A percentile compares a stretch with the other conserved stretches of the same genome.
Conservation (phyloP, 2,329 filamentous ascomycete genomes). For the Chrysoporthe austroafricana region DNA sequence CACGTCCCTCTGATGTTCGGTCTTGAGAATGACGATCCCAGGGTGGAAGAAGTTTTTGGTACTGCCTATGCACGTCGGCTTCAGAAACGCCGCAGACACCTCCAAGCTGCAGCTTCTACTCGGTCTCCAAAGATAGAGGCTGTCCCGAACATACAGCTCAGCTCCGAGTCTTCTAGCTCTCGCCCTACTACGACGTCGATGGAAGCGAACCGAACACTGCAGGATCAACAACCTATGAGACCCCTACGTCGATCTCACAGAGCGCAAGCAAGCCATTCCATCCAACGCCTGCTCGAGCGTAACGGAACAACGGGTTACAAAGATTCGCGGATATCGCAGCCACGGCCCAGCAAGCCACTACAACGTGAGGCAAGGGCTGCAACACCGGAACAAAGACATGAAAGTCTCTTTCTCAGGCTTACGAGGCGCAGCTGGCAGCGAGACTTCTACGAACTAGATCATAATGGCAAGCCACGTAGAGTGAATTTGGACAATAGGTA, state of each 20-base stretch:
- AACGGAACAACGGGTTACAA: too few relatives aligned
- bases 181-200: too few relatives aligned
- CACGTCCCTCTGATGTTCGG: not conserved
- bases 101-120: not conserved
- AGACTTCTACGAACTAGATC: not conserved
- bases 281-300: too few relatives aligned
- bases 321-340: too few relatives aligned
- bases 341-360: not conserved
- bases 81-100: too few relatives aligned
- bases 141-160: not conserved
- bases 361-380: not conserved
- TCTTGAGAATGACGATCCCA: not conserved
- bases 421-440: not conserved
- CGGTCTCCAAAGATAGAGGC: not conserved
- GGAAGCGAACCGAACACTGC: too few relatives aligned
- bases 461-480: not conserved
- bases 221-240: too few relatives aligned
- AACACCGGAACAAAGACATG: not conserved
- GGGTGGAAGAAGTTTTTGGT: constrained; percentile 1
- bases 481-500: too few relatives aligned
- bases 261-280: too few relatives aligned
- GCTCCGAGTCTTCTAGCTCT: not conserved
- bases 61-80: not conserved
- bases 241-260: too few relatives aligned
- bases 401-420: not conserved